A percentile compares a stretch with the other conserved stretches of the same genome.
Evolutionary conservation across 2,329 filamentous ascomycete genomes (phyloP).

Genomic region (Daldinia sp.): DNA sequence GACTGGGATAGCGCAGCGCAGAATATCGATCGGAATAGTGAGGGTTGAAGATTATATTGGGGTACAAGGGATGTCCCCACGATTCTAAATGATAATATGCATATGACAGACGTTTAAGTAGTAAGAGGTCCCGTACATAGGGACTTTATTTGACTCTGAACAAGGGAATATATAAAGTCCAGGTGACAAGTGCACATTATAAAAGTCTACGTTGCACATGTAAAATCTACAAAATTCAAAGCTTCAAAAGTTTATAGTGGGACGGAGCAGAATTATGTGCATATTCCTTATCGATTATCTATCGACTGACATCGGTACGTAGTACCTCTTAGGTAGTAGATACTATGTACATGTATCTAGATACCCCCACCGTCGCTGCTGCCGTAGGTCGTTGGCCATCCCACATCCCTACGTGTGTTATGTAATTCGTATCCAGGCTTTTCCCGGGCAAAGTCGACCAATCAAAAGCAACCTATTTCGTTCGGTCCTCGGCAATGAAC

Average conservation of each 20-base stretch:
- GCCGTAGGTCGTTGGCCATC: too few relatives aligned
- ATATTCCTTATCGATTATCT: not conserved
- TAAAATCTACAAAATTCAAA: slow-evolving; percentile 10
- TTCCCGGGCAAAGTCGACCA: slow-evolving; percentile 47
- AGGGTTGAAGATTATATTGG: not conserved
- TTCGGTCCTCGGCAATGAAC: slow-evolving; percentile 61
- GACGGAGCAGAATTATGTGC: not conserved
- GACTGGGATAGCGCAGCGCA: not conserved
- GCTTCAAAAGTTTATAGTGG: slow-evolving; percentile 22
- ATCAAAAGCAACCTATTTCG: slow-evolving; percentile 54
- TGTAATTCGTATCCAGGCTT: slow-evolving; percentile 17
- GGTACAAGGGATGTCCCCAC: not conserved
- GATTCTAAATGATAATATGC: not conserved
- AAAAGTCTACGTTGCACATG: not conserved
- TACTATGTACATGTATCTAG: not conserved
- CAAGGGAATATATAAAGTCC: not conserved
- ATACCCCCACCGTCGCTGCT: too few relatives aligned
- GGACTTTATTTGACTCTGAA: not conserved
- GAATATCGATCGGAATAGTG: not conserved
- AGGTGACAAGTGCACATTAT: too few relatives aligned
- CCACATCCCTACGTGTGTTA: slow-evolving; percentile 4
- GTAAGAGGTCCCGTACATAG: not conserved
- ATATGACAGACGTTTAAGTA: not conserved
- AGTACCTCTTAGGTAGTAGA: too few relatives aligned
- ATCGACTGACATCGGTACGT: not conserved